Base-by-base conservation (phyloP, 1,284 basidiomycete genomes). In the Laetiporus sulphureus region DNA sequence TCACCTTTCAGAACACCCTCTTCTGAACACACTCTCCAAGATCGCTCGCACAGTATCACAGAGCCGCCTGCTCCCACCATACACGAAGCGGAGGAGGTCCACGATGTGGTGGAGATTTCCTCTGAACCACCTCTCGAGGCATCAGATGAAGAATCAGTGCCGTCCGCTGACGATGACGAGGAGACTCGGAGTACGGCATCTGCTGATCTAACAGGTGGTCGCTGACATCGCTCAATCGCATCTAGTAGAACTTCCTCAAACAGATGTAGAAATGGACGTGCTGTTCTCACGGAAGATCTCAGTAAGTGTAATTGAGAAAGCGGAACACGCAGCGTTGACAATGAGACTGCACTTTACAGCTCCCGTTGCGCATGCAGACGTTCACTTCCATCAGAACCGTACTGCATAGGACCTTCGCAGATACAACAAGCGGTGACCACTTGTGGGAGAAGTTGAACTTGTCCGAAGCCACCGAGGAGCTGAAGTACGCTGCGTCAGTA, bases 241-340 rank as follows among this genome's bases (percentile, higher is more conserved):
- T n/a, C n/a, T n/a, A n/a, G 29, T 63, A 4, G 53, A 63, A 2
- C 47, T 75, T 2, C 66, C 69, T 1, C 66, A 72, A 10, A 61
- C 72, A 2, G 55, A 66, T 13, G 54, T 77, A 15, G 65, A 73
- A 25, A 63, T 82, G 10, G 77, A 81, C 29, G 68, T 63, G n/a
- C 63, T 68, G 2, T 75, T 68, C 51, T 85, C 83, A 5, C 66
- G 66, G 39, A 86, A 85, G 59, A 66, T 83, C 12, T 68, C 73
- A 0, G 80, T 84, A 48, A 37, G 69, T 59, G n/a, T n/a, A n/a
- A n/a, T 3, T 8, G 16, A 4, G 0, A 10, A 22, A 2, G 21
- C 7, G 6, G 25, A 16, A 11, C 36, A 5, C 38, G n/a, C 12
- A 23, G 6, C 24, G 8, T 31, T 27, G 16, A 27, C 25, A 32